A percentile compares a stretch with the other conserved stretches of the same genome.
phyloP scores from a whole-genome alignment of 345 rosid genomes.

The Eucalyptus pauciflora region DNA sequence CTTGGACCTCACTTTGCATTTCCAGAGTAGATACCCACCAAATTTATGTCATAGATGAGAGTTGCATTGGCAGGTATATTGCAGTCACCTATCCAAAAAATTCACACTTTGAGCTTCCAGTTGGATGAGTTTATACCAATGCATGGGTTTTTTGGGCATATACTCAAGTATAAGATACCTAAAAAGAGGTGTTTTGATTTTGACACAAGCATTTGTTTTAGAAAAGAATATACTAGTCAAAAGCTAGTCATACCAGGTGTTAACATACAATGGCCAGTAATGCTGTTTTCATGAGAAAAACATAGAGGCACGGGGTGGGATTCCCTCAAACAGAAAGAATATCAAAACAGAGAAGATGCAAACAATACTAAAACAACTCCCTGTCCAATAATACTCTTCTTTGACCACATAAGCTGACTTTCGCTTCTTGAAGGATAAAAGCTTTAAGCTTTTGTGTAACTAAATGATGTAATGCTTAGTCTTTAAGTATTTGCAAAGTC shows the following conservation, averaged over 20 bases:
- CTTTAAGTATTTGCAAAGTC: neutral
- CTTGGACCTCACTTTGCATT: conserved; percentile 6
- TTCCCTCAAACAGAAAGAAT: neutral
- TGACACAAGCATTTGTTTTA: neutral
- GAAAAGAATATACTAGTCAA: neutral
- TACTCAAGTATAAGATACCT: neutral
- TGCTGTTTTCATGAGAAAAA: neutral
- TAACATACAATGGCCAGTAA: neutral
- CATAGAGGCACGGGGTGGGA: neutral
- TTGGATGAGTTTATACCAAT: neutral
- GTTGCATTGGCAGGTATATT: conserved; percentile 95
- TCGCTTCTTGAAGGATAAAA: neutral
- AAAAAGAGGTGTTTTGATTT: neutral
- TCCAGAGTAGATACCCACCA: conserved; percentile 68
- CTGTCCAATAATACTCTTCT: neutral
- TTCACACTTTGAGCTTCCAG: neutral
- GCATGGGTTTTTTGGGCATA: neutral
- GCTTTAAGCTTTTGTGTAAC: neutral
- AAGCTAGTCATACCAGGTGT: neutral
- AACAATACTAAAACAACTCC: neutral
- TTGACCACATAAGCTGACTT: neutral
- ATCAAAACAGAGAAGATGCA: neutral
- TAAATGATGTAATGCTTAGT: neutral
- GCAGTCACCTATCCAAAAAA: conserved; percentile 60
- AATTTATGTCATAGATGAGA: conserved; percentile 71